Conservation (phyloP, 257 asterid species). For the Datura wrightii region DNA sequence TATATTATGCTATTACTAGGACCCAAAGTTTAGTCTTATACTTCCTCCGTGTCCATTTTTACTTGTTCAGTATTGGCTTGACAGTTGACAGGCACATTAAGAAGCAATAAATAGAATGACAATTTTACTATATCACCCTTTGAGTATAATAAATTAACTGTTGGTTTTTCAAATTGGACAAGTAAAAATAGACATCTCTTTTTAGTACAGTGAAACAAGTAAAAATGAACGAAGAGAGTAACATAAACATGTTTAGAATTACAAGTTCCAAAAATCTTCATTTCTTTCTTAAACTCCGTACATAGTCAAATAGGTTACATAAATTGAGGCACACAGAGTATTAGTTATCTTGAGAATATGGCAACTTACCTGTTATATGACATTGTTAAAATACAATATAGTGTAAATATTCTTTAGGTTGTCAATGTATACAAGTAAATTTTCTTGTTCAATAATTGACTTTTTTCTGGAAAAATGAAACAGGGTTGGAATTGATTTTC, state of each 20-base stretch:
- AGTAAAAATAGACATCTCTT: too few relatives aligned
- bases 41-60: too few relatives aligned
- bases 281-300: background rate
- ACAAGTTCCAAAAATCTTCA: background rate
- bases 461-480: background rate
- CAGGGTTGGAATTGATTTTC: slow-evolving; percentile 74
- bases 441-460: background rate
- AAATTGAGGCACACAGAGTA: background rate
- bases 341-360: background rate
- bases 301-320: background rate
- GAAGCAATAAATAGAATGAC: too few relatives aligned
- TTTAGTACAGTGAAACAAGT: too few relatives aligned
- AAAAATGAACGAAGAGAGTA: too few relatives aligned
- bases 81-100: too few relatives aligned
- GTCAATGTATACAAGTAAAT: background rate
- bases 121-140: too few relatives aligned
- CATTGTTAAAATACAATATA: background rate
- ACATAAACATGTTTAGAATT: background rate
- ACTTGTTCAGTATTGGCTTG: too few relatives aligned
- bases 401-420: background rate
- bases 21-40: background rate
- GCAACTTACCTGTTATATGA: background rate
- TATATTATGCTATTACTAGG: background rate
- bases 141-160: too few relatives aligned
- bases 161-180: too few relatives aligned